Base-by-base conservation (phyloP, 2,329 filamentous ascomycete genomes). In the Cladosporium sp. region DNA sequence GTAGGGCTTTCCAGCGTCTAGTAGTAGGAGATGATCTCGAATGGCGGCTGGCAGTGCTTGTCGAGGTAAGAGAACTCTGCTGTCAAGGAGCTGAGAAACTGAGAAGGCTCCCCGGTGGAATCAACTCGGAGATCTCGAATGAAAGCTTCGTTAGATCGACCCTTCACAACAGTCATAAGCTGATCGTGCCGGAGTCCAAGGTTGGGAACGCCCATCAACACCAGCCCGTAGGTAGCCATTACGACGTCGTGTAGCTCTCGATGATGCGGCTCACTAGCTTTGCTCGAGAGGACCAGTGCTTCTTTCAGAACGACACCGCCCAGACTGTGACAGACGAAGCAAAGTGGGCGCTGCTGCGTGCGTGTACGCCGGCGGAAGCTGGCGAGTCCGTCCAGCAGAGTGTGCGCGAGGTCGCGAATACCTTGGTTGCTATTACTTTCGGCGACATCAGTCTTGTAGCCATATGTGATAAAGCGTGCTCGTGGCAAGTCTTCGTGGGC, bases 151-250 rank as follows among this genome's bases (percentile, higher is more conserved):
- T 40, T 48, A 6, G 14, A 11, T 34, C 16, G 45, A 31, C 45
- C 45, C n/a, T n/a, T 48, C 11, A 48, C 45, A 3, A 48, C 34
- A 40, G 45, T 40, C 45, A 38, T 18, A 6, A 48, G 45, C 45
- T 48, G 45, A 10, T 14, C 28, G 22, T 40, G 45, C 32, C n/a
- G 37, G 33, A 48, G 14, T 5, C 45, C 45, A 3, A 48, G 10
- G 14, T 48, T 48, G 16, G 45, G 45, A 11, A 48, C 45, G 32
- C 45, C 45, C 45, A 48, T 16, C 22, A 48, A 48, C 14, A 48
- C 19, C 9, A 48, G 34, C 32, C 45, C 45, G 28, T 48, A 48
- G n/a, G 45, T 48, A 4, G 38, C 34, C 7, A 11, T 9, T 9
- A 40, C n/a, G 1, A 48, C 34, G 6, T 48, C 45, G 2, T 19